These are phyloP conservation scores for Ceratobasidium papillatum DNA, from an alignment of 1,284 basidiomycete species.

Conservation along the genomic window DNA sequence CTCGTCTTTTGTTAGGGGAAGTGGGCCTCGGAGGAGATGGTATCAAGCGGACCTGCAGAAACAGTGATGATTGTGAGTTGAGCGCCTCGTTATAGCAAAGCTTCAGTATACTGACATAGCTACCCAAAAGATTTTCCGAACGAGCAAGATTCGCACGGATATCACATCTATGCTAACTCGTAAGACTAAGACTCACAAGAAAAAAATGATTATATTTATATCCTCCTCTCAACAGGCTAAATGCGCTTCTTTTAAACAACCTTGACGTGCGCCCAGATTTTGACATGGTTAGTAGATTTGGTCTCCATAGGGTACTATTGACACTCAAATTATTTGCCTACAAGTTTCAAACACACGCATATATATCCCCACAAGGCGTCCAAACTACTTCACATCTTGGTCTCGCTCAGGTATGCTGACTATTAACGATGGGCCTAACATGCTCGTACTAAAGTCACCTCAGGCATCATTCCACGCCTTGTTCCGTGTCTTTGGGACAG, in stretches of 20 bases:
- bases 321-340: too few relatives aligned
- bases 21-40: slow-evolving; percentile 28
- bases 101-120: background rate
- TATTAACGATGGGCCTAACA: background rate
- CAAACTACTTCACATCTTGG: background rate
- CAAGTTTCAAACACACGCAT: slow-evolving; percentile 44
- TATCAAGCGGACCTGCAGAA: slow-evolving; percentile 28
- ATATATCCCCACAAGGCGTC: slow-evolving; percentile 34
- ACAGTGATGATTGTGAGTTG: slow-evolving; percentile 41
- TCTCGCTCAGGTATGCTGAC: slow-evolving; percentile 36
- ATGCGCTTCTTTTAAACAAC: slow-evolving; percentile 37
- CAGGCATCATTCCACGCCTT: slow-evolving; percentile 44
- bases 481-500: slow-evolving; percentile 43
- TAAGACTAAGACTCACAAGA: background rate
- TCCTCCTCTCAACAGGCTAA: slow-evolving; percentile 7
- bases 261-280: slow-evolving; percentile 43
- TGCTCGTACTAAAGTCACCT: background rate
- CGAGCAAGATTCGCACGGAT: slow-evolving; percentile 42
- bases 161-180: slow-evolving; percentile 43
- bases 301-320: background rate
- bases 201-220: background rate
- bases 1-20: slow-evolving; percentile 40
- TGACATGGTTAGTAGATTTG: slow-evolving; percentile 40
- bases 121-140: slow-evolving; percentile 37
- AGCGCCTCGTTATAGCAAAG: background rate